Conservation (phyloP, 495 filamentous ascomycete species). For the Amniculicola lignicola region DNA sequence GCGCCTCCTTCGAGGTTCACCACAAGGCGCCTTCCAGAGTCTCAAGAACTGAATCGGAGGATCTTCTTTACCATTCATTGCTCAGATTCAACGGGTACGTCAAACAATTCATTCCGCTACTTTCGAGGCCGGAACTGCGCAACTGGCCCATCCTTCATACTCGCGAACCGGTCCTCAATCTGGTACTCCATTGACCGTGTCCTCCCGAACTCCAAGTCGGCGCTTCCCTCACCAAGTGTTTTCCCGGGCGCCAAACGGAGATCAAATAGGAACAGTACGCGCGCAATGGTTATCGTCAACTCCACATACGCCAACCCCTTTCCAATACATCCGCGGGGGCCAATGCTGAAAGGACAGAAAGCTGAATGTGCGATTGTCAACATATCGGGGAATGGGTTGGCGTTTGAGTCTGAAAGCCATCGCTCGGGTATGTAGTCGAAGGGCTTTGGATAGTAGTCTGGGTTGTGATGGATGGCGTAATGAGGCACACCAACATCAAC, state of each 20-base stretch:
- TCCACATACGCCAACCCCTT: conserved; percentile 36
- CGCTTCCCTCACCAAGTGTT: conserved; percentile 40
- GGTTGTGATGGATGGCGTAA: conserved; percentile 35
- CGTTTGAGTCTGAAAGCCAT: conserved; percentile 25
- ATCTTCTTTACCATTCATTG: no score
- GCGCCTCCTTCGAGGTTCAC: no score
- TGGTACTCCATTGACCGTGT: conserved; percentile 52
- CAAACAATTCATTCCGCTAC: neutral
- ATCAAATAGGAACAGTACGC: conserved; percentile 33
- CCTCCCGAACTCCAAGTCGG: conserved; percentile 37
- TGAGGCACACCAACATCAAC: conserved; percentile 37
- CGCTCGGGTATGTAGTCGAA: conserved; percentile 33
- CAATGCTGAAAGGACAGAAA: conserved; percentile 36
- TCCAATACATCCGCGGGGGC: conserved; percentile 35
- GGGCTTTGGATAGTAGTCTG: conserved; percentile 31
- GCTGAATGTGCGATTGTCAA: conserved; percentile 23
- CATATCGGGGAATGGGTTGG: conserved; percentile 11
- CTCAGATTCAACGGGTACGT: no score
- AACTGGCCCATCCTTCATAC: conserved; percentile 55
- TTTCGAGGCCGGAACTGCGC: conserved; percentile 47
- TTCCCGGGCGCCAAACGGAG: conserved; percentile 22
- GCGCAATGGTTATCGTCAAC: conserved; percentile 31
- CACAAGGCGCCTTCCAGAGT: no score
- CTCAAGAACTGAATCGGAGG: no score
- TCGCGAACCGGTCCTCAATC: conserved; percentile 57